Evolutionary conservation across 306 rosid species (phyloP).

Genomic region (Acmispon strigosus): DNA sequence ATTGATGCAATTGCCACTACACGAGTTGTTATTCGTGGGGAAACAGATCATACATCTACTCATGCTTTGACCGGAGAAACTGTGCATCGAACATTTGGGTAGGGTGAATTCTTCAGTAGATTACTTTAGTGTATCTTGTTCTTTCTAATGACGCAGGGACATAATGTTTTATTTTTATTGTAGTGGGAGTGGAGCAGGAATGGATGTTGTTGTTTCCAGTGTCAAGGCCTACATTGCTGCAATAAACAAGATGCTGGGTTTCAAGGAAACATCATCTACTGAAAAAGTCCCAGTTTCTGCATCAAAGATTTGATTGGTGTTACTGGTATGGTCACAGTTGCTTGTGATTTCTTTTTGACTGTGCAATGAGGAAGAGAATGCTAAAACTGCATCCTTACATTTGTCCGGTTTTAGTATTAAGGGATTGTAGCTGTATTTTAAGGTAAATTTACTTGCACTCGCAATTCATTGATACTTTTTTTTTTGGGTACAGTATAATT

Average conservation of each 20-base stretch:
- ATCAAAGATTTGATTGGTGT: not conserved
- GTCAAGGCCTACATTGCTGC: slow-evolving; percentile 90
- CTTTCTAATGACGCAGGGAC: not conserved
- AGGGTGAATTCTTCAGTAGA: not conserved
- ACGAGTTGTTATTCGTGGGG: slow-evolving; percentile 68
- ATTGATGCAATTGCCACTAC: slow-evolving; percentile 97
- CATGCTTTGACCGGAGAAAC: slow-evolving; percentile 56
- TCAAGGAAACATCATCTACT: slow-evolving; percentile 35
- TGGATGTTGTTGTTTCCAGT: slow-evolving; percentile 95
- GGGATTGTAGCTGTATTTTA: not conserved
- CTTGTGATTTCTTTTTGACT: not conserved
- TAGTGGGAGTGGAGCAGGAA: slow-evolving; percentile 87
- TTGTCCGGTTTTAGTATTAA: not conserved
- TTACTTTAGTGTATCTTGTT: slow-evolving; percentile 10
- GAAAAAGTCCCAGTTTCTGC: slow-evolving; percentile 31
- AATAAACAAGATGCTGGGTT: slow-evolving; percentile 80
- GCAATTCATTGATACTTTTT: not conserved
- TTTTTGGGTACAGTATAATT: no score
- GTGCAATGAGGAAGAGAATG: not conserved
- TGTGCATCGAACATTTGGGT: slow-evolving; percentile 75
- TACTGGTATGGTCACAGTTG: not conserved
- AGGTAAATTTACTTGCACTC: not conserved
- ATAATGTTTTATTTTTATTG: not conserved
- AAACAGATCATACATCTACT: slow-evolving; percentile 30
- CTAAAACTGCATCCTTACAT: not conserved